Base-by-base conservation (phyloP, 2,329 filamentous ascomycete genomes). In the Tolypocladium endophyticum region DNA sequence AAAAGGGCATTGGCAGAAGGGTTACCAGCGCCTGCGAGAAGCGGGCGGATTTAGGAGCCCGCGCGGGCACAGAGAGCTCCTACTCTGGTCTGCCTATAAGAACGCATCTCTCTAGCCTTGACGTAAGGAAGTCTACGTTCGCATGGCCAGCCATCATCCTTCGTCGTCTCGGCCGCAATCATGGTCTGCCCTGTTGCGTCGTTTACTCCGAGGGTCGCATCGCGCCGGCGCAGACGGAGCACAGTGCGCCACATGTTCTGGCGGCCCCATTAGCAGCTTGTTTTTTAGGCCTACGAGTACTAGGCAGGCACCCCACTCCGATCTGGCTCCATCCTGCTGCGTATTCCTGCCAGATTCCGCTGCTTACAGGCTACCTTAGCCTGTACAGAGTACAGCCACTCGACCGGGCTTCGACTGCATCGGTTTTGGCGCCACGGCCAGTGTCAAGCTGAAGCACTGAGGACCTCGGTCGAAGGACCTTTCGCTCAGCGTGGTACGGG, bases 261-360 rank as follows among this genome's bases (percentile, higher is more conserved):
- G n/a, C 8, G 18, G 9, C n/a, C n/a, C n/a, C n/a, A n/a, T n/a
- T n/a, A n/a, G n/a, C n/a, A n/a, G n/a, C n/a, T n/a, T n/a, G n/a
- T n/a, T n/a, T n/a, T n/a, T n/a, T n/a, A n/a, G n/a, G n/a, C n/a
- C n/a, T n/a, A n/a, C n/a, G n/a, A n/a, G n/a, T n/a, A n/a, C n/a
- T n/a, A n/a, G n/a, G n/a, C n/a, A 6, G 30, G 28, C 50, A 28
- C 53, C 38, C 38, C 58, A 30, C 38, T 52, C 52, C 52, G 53
- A 47, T 47, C 58, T 59, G 16, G 53, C 53, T 56, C 58, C 58
- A 56, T 56, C 9, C 14, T 25, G 54, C 53, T 50, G 54, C 58
- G 55, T 45, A 39, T 50, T 55, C 36, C 52, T 56, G 47, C 18
- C 14, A 52, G 58, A 59, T 59, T 58, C 58, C 53, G 41, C 33